Percentiles rank a stretch among this genome's conserved stretches.
phyloP scores from a whole-genome alignment of 441 rosid genomes.

The Gossypium schwendimanii region DNA sequence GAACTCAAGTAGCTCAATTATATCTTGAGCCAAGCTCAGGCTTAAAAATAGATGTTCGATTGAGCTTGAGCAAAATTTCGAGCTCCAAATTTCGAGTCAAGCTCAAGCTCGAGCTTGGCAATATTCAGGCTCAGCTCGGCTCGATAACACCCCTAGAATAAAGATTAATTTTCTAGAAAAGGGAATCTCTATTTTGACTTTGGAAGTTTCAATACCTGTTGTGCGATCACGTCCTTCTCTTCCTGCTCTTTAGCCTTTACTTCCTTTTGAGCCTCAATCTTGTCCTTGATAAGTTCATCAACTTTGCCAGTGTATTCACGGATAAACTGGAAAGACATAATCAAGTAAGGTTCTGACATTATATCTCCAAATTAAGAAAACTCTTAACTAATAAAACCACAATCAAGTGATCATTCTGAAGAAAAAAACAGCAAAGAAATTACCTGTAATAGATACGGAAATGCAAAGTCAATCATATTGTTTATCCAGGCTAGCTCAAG shows the following conservation, averaged over 20 bases:
- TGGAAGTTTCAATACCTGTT: conserved; percentile 48
- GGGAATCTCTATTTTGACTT: background rate
- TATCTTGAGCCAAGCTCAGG: no score
- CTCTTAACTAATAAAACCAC: background rate
- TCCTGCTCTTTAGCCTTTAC: conserved; percentile 83
- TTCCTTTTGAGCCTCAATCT: conserved; percentile 68
- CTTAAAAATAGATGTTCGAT: no score
- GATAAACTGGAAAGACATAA: conserved; percentile 56
- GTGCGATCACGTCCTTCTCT: conserved; percentile 84
- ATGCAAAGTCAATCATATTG: conserved; percentile 90
- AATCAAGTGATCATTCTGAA: background rate
- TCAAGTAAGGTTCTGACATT: background rate
- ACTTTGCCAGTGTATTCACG: conserved; percentile 90
- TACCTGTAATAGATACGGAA: conserved; percentile 92
- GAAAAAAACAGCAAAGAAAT: background rate
- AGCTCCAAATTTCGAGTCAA: no score
- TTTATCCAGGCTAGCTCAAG: conserved; percentile 95
- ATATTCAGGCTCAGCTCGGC: no score
- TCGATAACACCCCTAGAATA: background rate
- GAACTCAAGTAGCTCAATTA: no score
- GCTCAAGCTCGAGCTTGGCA: no score
- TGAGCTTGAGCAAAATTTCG: no score
- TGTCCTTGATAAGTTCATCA: conserved; percentile 88
- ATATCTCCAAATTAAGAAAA: background rate
- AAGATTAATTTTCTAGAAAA: background rate